Evolutionary conservation across 345 rosid genomes (phyloP), one percentile per base, ranked within the genome.

Genomic region (Aquilaria sinensis): DNA sequence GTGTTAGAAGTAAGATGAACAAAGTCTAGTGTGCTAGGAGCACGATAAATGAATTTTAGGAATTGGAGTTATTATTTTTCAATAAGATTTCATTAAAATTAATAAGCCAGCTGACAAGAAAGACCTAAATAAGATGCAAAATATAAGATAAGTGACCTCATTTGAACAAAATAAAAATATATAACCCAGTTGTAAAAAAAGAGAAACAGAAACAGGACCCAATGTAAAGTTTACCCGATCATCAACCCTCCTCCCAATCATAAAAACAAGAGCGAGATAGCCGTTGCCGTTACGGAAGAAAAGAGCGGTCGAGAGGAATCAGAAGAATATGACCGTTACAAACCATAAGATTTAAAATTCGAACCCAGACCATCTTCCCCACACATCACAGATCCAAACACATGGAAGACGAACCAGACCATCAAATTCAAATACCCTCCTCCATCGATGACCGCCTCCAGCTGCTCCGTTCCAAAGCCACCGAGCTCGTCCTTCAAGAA

Each of bases 401-500:
- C 49, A 77, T 64, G 84, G 68, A 70, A 68, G 70, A 71, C 58
- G 78, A 74, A 30, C 64, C 69, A 66, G 67, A 63, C 10, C 51
- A 53, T 47, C 72, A 63, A 46, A 77, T 53, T 31, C 46, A 31
- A 56, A 16, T 54, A n/a, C 13, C 50, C 10, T 31, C 56, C 6
- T 47, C 62, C 10, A 60, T 50, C 9, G 80, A 76, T 57, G 87
- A 73, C 69, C 69, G 70, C 51, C 58, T 87, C 81, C 93, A 82
- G 58, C 81, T 71, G 70, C 85, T 92, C 50, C 71, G 98, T 76
- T 75, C 82, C 7, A 87, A 78, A 72, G 98, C 96, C 48, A 76
- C 82, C 0, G 96, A 89, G 82, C 88, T 81, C 53, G 80, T 89
- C 63, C 84, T 89, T 41, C 68, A 89, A 12, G 95, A 89, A 81